phyloP scores from a whole-genome alignment of 345 rosid species.

The Rhizophora apiculata region DNA sequence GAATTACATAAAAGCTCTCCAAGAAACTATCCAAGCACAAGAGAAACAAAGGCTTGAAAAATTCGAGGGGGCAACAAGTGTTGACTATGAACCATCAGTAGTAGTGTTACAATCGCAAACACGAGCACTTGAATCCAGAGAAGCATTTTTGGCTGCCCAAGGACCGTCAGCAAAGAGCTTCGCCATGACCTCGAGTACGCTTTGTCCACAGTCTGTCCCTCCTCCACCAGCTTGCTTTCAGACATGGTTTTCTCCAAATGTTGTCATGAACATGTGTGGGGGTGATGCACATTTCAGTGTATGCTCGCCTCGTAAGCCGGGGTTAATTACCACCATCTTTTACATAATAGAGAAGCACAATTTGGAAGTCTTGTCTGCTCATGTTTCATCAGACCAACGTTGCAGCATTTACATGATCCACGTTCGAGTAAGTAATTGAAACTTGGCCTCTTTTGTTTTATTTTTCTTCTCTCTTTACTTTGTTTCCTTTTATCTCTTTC shows the following conservation, averaged over 20 bases:
- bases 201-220: constrained; percentile 10
- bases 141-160: constrained; percentile 29
- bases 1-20: constrained; percentile 39
- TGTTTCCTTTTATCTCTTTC: no score
- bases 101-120: constrained; percentile 19
- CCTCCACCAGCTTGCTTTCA: constrained; percentile 30
- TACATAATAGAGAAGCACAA: constrained; percentile 46
- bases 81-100: constrained; percentile 27
- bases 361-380: constrained; percentile 48
- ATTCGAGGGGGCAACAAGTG: constrained; percentile 23
- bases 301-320: constrained; percentile 39
- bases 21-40: constrained; percentile 40
- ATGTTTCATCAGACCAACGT: constrained; percentile 36
- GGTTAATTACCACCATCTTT: constrained; percentile 37
- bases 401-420: constrained; percentile 41
- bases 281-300: constrained; percentile 47
- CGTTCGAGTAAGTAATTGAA: constrained; percentile 31
- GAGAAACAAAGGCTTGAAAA: constrained; percentile 50
- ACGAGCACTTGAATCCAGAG: constrained; percentile 30
- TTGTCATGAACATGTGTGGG: constrained; percentile 45
- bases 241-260: constrained; percentile 56
- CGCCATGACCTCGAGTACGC: constrained; percentile 6
- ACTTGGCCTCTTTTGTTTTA: not conserved
- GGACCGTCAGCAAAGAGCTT: constrained; percentile 19
- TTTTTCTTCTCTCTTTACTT: no score